phyloP scores from a whole-genome alignment of 805 yeast species.

The Ogataea glucozyma region DNA sequence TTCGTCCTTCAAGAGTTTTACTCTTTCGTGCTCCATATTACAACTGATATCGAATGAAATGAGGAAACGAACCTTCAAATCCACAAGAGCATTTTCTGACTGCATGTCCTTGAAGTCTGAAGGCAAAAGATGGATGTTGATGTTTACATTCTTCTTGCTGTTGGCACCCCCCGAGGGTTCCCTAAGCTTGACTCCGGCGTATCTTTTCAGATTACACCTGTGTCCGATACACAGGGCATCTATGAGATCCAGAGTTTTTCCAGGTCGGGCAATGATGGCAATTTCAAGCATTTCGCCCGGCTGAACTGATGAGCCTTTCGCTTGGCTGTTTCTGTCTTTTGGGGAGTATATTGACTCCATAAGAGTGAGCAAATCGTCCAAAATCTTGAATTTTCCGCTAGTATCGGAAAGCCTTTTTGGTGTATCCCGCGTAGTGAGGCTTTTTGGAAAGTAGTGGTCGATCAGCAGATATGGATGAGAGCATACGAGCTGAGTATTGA shows the following conservation, averaged over 20 bases:
- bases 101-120: conserved; percentile 30
- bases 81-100: conserved; percentile 16
- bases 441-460: conserved; percentile 83
- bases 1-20: conserved; percentile 17
- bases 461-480: conserved; percentile 88
- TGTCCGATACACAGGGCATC: conserved; percentile 72
- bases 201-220: conserved; percentile 54
- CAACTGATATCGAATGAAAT: conserved; percentile 37
- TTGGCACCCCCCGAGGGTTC: conserved; percentile 36
- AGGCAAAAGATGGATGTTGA: conserved; percentile 47
- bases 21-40: conserved; percentile 24
- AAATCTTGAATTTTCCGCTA: conserved; percentile 78
- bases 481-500: conserved; percentile 76
- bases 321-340: conserved; percentile 15
- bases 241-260: conserved; percentile 64
- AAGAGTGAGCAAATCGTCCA: conserved; percentile 62
- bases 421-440: conserved; percentile 66
- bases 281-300: conserved; percentile 44
- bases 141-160: conserved; percentile 25
- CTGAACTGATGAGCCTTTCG: conserved; percentile 7
- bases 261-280: conserved; percentile 72
- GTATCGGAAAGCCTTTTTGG: conserved; percentile 72
- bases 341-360: conserved; percentile 39
- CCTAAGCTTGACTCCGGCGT: conserved; percentile 62
- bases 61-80: conserved; percentile 27